A percentile compares a stretch with the other conserved stretches of the same genome.
These are phyloP conservation scores for Colletotrichum filicis DNA, from an alignment of 2,329 filamentous ascomycete genomes.

Conservation along the genomic window DNA sequence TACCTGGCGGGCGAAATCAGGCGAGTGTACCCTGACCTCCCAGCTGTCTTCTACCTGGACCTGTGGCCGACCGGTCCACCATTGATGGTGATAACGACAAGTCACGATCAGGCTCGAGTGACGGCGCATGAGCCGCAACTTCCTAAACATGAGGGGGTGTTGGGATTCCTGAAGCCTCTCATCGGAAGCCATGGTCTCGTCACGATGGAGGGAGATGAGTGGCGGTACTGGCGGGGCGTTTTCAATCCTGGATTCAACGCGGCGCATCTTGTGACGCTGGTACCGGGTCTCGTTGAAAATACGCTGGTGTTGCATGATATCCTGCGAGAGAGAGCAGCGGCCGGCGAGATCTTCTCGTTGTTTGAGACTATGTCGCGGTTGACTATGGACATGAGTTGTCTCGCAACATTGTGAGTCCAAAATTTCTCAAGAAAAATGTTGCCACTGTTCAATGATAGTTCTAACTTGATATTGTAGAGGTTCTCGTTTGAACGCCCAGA, in stretches of 20 bases:
- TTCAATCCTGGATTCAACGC: conserved; percentile 50
- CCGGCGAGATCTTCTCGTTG: conserved; percentile 38
- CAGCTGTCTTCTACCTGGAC: conserved; percentile 39
- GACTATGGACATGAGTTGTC: conserved; percentile 52
- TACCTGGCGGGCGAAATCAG: not conserved
- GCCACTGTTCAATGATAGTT: not conserved
- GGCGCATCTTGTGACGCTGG: conserved; percentile 46
- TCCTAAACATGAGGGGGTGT: conserved; percentile 43
- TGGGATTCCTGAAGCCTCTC: conserved; percentile 41
- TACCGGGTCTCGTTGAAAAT: conserved; percentile 51
- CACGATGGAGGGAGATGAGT: conserved; percentile 42
- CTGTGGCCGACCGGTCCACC: conserved; percentile 41
- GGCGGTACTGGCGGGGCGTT: conserved; percentile 42
- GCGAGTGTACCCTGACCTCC: not conserved
- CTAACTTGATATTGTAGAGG: not conserved
- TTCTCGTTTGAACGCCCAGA: not conserved
- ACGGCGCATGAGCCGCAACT: conserved; percentile 38
- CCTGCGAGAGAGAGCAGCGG: not conserved
- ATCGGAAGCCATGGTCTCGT: conserved; percentile 45
- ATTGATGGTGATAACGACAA: conserved; percentile 30
- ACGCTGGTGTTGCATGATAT: conserved; percentile 43
- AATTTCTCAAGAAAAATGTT: not conserved
- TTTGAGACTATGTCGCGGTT: conserved; percentile 49
- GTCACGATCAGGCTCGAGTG: conserved; percentile 14
- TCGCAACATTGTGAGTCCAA: conserved; percentile 42